Evolutionary conservation across 257 asterid species (phyloP), one percentile per base, ranked within the genome.

Genomic region (Solanum chiquidenum): DNA sequence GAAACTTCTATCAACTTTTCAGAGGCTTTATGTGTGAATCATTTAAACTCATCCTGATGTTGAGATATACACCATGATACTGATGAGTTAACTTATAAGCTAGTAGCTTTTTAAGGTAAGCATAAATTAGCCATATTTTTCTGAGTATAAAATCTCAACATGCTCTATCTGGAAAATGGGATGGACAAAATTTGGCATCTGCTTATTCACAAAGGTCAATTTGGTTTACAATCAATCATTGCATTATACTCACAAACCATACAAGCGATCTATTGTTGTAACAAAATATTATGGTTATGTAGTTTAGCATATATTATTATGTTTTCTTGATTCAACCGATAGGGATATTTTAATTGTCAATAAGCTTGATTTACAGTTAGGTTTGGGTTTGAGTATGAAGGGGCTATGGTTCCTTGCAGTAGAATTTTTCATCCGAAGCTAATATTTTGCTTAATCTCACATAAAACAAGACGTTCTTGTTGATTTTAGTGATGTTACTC

Each of bases 1-100:
- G 85, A 82, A 82, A 82, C 85, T 49, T 82, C 69, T 79, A 29
- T 46, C 68, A 80, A 52, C 85, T 82, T 82, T 82, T 82, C n/a
- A 6, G 18, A 49, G 31, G 69, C 44, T 82, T 82, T 82, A 49
- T 82, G 29, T 82, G 69, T 82, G 69, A 82, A 29, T 31, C 40
- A 29, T 82, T 12, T 82, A 18, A 82, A 29, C 20, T 82, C 27
- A 82, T 46, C 69, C 69, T 82, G 44, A 82, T 46, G 44, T 82
- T 82, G 42, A 82, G 16, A 82, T 29, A 52, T 20, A 27, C 44
- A 82, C 29, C 85, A 29, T 52, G 69, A 49, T 82, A 29, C 69
- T 46, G 85, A 80, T 46, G 68, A 58, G 23, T 80, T 46, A 80
- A 44, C 85, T 49, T 29, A 18, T 31, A 82, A 82, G 29, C 85